phyloP scores from a whole-genome alignment of 441 rosid species.

The Adansonia madagascariensis region DNA sequence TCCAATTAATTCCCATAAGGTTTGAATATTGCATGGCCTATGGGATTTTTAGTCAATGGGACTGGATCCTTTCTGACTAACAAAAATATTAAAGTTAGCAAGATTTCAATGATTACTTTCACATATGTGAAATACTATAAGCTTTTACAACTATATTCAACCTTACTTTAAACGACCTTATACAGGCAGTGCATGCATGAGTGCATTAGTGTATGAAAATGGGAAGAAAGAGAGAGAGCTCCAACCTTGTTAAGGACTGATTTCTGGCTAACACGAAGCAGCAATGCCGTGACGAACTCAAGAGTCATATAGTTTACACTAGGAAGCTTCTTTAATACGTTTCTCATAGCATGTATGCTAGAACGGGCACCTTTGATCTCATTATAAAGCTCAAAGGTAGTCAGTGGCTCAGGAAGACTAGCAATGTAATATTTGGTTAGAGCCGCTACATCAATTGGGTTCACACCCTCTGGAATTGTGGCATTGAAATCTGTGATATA shows the following conservation, averaged over 20 bases:
- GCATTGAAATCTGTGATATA: constrained; percentile 61
- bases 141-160: neutral
- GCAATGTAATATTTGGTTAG: constrained; percentile 83
- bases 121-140: neutral
- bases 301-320: constrained; percentile 81
- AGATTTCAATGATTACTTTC: neutral
- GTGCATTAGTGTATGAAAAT: neutral
- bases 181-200: neutral
- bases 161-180: neutral
- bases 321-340: constrained; percentile 79
- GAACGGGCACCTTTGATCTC: constrained; percentile 74
- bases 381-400: constrained; percentile 76
- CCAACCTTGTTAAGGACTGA: constrained; percentile 80
- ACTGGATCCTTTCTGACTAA: too few relatives aligned
- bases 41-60: too few relatives aligned
- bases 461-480: constrained; percentile 69
- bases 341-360: constrained; percentile 62
- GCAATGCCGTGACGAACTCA: constrained; percentile 77
- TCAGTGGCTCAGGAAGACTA: constrained; percentile 87
- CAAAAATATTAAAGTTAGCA: too few relatives aligned
- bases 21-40: too few relatives aligned
- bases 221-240: neutral
- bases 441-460: constrained; percentile 74
- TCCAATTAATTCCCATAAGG: too few relatives aligned
- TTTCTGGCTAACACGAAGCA: constrained; percentile 85